These are phyloP conservation scores for Ricinus communis DNA, from an alignment of 345 rosid genomes.

Conservation along the genomic window DNA sequence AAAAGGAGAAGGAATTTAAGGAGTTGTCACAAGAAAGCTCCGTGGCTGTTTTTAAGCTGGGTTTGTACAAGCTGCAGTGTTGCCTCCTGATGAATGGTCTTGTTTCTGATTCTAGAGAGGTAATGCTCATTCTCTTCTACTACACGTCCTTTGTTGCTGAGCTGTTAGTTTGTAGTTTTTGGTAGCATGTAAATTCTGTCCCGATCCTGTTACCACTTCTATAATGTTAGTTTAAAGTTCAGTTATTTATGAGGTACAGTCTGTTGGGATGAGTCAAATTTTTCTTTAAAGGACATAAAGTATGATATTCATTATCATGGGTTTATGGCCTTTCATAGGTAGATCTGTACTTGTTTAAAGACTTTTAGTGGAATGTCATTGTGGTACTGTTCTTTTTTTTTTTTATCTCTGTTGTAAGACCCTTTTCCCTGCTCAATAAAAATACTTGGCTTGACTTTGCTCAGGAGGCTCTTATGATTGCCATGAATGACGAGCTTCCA, in stretches of 20 bases:
- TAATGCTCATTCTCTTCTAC: conserved; percentile 26
- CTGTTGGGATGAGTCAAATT: neutral
- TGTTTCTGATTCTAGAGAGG: conserved; percentile 86
- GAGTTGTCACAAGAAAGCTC: conserved; percentile 69
- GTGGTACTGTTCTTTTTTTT: neutral
- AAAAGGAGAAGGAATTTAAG: conserved; percentile 62
- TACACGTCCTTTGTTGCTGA: neutral
- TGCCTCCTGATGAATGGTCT: conserved; percentile 94
- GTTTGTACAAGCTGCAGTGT: conserved; percentile 66
- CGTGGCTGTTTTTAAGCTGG: conserved; percentile 82
- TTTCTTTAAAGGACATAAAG: neutral
- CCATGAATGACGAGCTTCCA: conserved; percentile 94
- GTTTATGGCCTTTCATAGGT: neutral
- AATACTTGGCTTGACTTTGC: conserved; percentile 24
- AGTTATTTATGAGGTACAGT: conserved; percentile 1
- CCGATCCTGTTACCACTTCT: neutral
- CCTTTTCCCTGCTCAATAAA: neutral
- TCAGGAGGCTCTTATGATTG: conserved; percentile 85
- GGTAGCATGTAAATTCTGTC: neutral
- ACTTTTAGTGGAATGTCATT: too few relatives aligned
- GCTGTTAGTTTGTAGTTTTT: neutral
- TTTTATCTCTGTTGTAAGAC: neutral
- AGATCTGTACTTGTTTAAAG: too few relatives aligned
- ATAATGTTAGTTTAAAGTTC: neutral
- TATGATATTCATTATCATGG: neutral